Evolutionary conservation across 2,329 filamentous ascomycete species (phyloP).

Genomic region (Penicillium sp.): DNA sequence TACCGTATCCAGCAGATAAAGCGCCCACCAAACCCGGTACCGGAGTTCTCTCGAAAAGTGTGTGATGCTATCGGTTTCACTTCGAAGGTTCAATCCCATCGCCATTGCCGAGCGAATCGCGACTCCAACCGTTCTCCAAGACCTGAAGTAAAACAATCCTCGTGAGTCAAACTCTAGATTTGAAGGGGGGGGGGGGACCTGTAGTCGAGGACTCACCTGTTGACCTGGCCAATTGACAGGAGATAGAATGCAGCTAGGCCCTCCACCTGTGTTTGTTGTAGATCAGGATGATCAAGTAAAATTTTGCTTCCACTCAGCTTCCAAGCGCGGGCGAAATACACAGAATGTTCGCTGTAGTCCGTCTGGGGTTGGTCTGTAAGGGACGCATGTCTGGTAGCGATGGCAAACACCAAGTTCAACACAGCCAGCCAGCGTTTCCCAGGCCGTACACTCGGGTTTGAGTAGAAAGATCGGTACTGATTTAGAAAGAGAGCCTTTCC

Average conservation of each 20-base stretch:
- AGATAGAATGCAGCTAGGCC: conserved; percentile 45
- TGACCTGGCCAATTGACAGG: conserved; percentile 43
- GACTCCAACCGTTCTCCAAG: conserved; percentile 45
- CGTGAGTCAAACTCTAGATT: neutral
- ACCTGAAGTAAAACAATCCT: conserved; percentile 26
- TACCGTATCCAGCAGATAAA: conserved; percentile 43
- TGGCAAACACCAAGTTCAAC: conserved; percentile 48
- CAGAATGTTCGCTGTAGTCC: conserved; percentile 36
- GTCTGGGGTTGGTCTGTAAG: conserved; percentile 30
- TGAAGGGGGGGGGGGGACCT: neutral
- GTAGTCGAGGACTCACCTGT: conserved; percentile 32
- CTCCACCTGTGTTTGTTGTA: conserved; percentile 48
- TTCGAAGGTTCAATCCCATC: conserved; percentile 47
- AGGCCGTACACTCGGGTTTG: conserved; percentile 32
- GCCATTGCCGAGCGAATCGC: conserved; percentile 44
- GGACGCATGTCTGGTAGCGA: conserved; percentile 40
- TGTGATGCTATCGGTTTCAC: conserved; percentile 37
- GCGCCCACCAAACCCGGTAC: conserved; percentile 48
- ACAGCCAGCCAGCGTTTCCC: conserved; percentile 45
- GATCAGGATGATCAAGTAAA: conserved; percentile 42
- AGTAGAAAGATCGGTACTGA: conserved; percentile 42
- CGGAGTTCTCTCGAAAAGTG: conserved; percentile 44
- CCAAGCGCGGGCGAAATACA: conserved; percentile 48
- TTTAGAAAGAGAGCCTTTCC: conserved; percentile 40
- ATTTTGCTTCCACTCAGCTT: conserved; percentile 39